Base-by-base conservation (phyloP, 805 yeast species). In the Spathaspora girioi region DNA sequence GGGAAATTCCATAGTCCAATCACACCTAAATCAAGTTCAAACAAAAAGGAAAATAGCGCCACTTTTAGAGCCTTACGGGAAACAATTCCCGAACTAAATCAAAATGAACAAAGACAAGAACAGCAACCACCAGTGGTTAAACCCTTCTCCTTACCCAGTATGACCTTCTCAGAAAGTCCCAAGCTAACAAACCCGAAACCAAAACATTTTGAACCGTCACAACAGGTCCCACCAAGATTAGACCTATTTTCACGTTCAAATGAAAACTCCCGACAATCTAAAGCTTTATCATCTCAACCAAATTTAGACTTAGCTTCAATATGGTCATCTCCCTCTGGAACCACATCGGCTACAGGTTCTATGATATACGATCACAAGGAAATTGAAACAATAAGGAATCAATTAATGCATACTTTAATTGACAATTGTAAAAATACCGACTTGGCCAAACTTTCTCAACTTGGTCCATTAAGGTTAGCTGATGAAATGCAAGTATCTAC, bases 401-500 rank as follows among this genome's bases (percentile, higher is more conserved):
- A 54, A 7, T 65, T 72, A 47, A 57, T 74, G 14, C 59, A 61
- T 48, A 60, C 61, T 43, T 59, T 74, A 49, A 46, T 73, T 5
- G 59, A 59, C 5, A 54, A 52, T 23, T 63, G 66, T 50, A 47
- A 59, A 3, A 50, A 51, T 3, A 54, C 72, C 23, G 63, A 55
- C 44, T 57, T 69, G 26, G 59, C 64, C 17, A 55, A 57, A 6
- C 54, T 73, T 32, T 60, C 66, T 9, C 58, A 62, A 15, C 57
- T 73, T 29, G 79, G 79, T 1, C 52, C 59, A 2, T 60, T 74
- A 43, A 58, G 77, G 20, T 54, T 74, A 19, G 76, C 67, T 5
- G 79, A 74, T 57, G 53, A 52, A 11, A 57, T 74, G 9, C 50
- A 53, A 5, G 68, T 70, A 1, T 60, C 66, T 20, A 49, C 52